These are phyloP conservation scores for Amaranthus palmeri DNA, from an alignment of 148 eudicot species.

Conservation along the genomic window DNA sequence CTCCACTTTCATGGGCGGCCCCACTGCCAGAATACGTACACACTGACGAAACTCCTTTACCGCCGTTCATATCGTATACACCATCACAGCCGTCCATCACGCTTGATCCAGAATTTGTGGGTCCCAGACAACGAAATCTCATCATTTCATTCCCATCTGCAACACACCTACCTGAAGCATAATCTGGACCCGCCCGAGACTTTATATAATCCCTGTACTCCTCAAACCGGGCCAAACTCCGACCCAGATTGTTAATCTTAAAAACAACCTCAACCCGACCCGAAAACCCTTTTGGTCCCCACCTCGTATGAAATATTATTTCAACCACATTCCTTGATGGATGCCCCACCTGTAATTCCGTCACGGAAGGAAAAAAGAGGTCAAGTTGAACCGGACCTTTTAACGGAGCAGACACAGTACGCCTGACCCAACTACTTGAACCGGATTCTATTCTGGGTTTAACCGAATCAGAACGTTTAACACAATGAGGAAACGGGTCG, in stretches of 20 bases:
- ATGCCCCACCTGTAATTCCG: conserved; percentile 74
- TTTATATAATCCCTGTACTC: conserved; percentile 61
- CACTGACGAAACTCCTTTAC: conserved; percentile 34
- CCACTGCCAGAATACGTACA: conserved; percentile 80
- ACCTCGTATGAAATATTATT: conserved; percentile 77
- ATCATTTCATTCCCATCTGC: conserved; percentile 98
- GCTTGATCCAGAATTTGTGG: conserved; percentile 22
- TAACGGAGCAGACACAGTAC: conserved; percentile 15
- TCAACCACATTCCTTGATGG: conserved; percentile 89
- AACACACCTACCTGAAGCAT: conserved; percentile 59
- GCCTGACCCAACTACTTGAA: background rate
- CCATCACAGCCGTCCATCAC: conserved; percentile 40
- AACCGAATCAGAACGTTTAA: conserved; percentile 12
- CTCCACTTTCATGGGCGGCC: conserved; percentile 69
- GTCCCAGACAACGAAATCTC: conserved; percentile 75
- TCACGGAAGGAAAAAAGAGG: conserved; percentile 49
- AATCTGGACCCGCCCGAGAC: conserved; percentile 31
- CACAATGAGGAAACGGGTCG: conserved; percentile 13
- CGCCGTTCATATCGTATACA: conserved; percentile 35
- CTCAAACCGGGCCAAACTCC: conserved; percentile 61
- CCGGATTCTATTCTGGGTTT: conserved; percentile 12
- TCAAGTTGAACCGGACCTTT: conserved; percentile 10
- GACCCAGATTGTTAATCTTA: conserved; percentile 56
- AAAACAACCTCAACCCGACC: conserved; percentile 81
- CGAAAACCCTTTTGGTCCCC: conserved; percentile 60